Percentiles rank a stretch among this genome's conserved stretches.
These are phyloP conservation scores for Pyrus pyrifolia DNA, from an alignment of 306 rosid genomes.

Conservation along the genomic window DNA sequence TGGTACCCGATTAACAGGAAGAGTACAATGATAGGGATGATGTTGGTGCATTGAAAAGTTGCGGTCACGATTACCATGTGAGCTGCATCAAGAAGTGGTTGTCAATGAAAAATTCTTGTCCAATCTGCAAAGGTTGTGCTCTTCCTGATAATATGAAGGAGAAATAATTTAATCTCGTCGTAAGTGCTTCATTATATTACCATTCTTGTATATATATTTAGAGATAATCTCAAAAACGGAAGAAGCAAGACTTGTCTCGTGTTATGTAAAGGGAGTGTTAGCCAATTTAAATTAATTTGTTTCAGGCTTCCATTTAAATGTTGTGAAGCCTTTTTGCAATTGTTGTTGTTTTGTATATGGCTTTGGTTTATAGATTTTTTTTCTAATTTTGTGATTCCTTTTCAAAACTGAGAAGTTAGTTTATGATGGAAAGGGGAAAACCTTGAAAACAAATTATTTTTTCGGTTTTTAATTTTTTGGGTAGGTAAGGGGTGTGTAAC, in stretches of 20 bases:
- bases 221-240: constrained; percentile 35
- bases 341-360: neutral
- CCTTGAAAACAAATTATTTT: neutral
- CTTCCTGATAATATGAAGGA: constrained; percentile 41
- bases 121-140: constrained; percentile 66
- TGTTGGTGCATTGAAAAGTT: constrained; percentile 58
- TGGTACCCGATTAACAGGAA: constrained; percentile 40
- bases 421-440: neutral
- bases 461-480: neutral
- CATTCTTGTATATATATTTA: constrained; percentile 31
- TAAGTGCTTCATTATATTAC: neutral
- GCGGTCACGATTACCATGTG: constrained; percentile 81
- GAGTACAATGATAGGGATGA: constrained; percentile 81
- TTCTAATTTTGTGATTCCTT: neutral
- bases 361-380: neutral
- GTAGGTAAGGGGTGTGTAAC: too few relatives aligned
- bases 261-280: constrained; percentile 28
- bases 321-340: constrained; percentile 32
- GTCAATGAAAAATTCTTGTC: constrained; percentile 67
- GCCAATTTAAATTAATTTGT: constrained; percentile 36
- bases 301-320: constrained; percentile 39
- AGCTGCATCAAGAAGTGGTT: constrained; percentile 80
- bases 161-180: constrained; percentile 27
- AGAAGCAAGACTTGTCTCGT: constrained; percentile 27
- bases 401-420: neutral